Evolutionary conservation across 164 flowering plant genomes (phyloP), one percentile per base, ranked within the genome.

Genomic region (Dillenia suffruticosa): DNA sequence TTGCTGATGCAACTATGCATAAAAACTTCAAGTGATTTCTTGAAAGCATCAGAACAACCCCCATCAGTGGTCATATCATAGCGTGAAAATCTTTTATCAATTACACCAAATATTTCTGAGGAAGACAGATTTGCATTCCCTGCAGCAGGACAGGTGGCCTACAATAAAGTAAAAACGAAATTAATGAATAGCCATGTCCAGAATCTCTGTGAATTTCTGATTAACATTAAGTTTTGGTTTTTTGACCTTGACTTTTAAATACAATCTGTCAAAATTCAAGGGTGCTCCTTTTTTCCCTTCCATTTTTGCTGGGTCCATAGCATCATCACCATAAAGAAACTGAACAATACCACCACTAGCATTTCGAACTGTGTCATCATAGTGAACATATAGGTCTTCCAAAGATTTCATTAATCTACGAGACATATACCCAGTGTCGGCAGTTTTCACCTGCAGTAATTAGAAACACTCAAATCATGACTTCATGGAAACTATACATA

Each of bases 391-490:
- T 7, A 95, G 72, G 70, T 95, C 99, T 74, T 95, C 99, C 79
- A 95, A 74, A 44, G 86, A 80, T 77, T 95, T 95, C 61, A 90
- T 90, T 62, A 95, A 75, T 80, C 97, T 75, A 72, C 99, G 97
- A 51, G 99, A 89, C 97, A 95, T 88, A 65, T 95, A 95, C 3
- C 99, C 97, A 51, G 99, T 95, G 61, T 92, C 97, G 65, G 99
- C 99, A 14, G 99, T 95, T 84, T 95, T 95, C 48, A 95, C 99
- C 99, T 95, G 82, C 62, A 77, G 46, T 17, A 47, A 49, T 59
- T 49, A 65, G 32, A 68, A 62, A 8, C 46, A 47, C 44, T 12
- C 16, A 43, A 19, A 19, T 19, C 22, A 19, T 19, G 22, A 19
- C 22, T 19, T 19, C 22, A 19, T 19, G 22, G 22, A 19, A 1